Evolutionary conservation across 2,329 filamentous ascomycete species (phyloP), one percentile per base, ranked within the genome.

Genomic region (Lecanicillium sp.): DNA sequence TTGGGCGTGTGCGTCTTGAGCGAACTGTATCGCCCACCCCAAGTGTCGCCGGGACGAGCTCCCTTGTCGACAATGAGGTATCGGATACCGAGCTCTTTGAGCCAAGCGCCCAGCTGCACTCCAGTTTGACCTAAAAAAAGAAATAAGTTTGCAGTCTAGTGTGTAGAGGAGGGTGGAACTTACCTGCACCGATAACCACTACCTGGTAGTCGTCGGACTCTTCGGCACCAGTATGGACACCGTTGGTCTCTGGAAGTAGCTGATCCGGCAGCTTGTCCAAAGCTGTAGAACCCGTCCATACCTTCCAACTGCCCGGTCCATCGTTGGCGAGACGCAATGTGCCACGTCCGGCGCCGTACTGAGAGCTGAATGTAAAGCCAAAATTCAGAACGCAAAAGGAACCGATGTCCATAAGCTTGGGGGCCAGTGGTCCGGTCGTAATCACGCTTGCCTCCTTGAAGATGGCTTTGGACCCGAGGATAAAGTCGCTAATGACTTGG

Each of bases 11-110:
- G 47, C 8, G 53, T 42, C 9, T 41, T 51, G 29, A 55, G 40
- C 14, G 35, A 54, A 20, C 67, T 62, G 51, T 77, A 77, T n/a
- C 74, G 65, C 14, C 68, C 64, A 3, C 70, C 59, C 74, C 74
- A 77, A 42, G 72, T 73, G 51, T 75, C 72, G 4, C 73, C 73
- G 9, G 76, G 60, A 1, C 67, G 60, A 14, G 66, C 59, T 32
- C 70, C 67, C 44, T 65, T 65, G 43, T 77, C 73, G 12, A 76
- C 56, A 24, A 76, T 60, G 15, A 75, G 57, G 42, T 57, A 52
- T 1, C 51, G 43, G 23, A 66, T 51, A 7, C 58, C 55, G 32
- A 65, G 51, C 5, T 60, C 50, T 11, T 59, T 52, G 2, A 65
- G 52, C 3, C 58, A 57, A 14, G 61, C 59, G n/a, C 61, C 68